A percentile compares a stretch with the other conserved stretches of the same genome.
phyloP scores from a whole-genome alignment of 177 flowering plant genomes.

The Vitis hybrid region DNA sequence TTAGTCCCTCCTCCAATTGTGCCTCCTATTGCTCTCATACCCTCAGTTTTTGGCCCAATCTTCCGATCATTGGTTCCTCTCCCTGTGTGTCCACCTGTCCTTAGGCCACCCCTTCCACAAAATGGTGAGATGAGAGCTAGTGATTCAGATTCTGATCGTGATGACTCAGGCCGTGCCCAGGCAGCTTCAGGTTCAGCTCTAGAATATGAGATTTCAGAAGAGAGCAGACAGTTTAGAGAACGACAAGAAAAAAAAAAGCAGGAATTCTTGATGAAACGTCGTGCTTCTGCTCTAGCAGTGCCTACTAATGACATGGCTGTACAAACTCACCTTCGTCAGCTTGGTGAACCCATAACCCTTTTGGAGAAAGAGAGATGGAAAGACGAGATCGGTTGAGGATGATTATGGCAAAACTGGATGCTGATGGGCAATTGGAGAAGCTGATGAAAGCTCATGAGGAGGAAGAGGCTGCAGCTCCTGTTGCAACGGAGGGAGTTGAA shows the following conservation, averaged over 20 bases:
- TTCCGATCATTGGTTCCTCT: conserved; percentile 46
- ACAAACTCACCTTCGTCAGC: conserved; percentile 78
- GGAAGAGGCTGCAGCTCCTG: conserved; percentile 66
- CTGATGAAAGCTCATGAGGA: conserved; percentile 91
- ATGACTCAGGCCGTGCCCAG: conserved; percentile 29
- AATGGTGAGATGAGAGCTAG: conserved; percentile 50
- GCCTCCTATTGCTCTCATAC: conserved; percentile 35
- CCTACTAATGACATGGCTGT: conserved; percentile 96
- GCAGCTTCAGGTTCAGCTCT: conserved; percentile 20
- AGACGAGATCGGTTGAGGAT: conserved; percentile 77
- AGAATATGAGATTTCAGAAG: conserved; percentile 76
- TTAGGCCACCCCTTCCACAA: conserved; percentile 24
- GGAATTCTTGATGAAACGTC: conserved; percentile 74
- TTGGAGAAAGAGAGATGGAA: conserved; percentile 97
- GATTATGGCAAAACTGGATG: conserved; percentile 82
- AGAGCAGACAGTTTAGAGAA: conserved; percentile 70
- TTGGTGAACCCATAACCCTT: conserved; percentile 82
- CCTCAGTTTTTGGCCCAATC: conserved; percentile 16
- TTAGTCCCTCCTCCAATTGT: conserved; percentile 15
- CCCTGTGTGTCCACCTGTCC: conserved; percentile 53
- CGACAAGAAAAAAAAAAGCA: conserved; percentile 82
- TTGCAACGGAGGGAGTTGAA: conserved; percentile 26
- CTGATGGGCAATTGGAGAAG: conserved; percentile 87
- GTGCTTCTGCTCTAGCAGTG: conserved; percentile 80
- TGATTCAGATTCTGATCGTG: conserved; percentile 63